Evolutionary conservation across 352 stramenopile genomes (phyloP).

Genomic region (Phytopythium helicoides): DNA sequence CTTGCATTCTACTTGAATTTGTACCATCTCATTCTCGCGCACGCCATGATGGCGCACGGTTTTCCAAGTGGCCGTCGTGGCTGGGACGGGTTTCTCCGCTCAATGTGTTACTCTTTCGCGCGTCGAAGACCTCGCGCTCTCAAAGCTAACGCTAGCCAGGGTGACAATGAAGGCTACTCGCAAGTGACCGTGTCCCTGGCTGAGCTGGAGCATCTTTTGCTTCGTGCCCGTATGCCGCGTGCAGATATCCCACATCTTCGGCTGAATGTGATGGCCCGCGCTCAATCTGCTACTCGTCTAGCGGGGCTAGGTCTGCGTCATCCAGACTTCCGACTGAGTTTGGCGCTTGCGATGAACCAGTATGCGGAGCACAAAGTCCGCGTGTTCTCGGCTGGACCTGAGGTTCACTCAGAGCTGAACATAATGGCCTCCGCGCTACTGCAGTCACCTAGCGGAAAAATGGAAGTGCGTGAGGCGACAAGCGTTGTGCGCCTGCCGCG

Average conservation of each 20-base stretch:
- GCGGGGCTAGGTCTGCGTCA: conserved; percentile 41
- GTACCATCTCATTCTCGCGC: conserved; percentile 70
- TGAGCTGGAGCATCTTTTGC: conserved; percentile 74
- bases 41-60: conserved; percentile 71
- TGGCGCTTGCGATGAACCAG: conserved; percentile 69
- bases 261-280: conserved; percentile 12
- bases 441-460: conserved; percentile 22
- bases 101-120: conserved; percentile 63
- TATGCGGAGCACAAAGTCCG: conserved; percentile 25
- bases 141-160: not conserved
- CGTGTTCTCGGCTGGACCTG: conserved; percentile 7
- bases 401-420: conserved; percentile 80
- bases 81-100: conserved; percentile 55
- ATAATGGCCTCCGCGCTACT: conserved; percentile 31
- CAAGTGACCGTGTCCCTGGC: conserved; percentile 63
- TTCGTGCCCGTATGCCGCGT: conserved; percentile 51
- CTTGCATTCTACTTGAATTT: conserved; percentile 80
- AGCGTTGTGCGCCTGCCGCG: conserved; percentile 47
- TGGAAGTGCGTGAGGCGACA: conserved; percentile 24
- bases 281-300: conserved; percentile 6
- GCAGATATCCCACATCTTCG: conserved; percentile 47
- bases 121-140: conserved; percentile 3
- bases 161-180: conserved; percentile 5
- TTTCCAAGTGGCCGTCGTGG: conserved; percentile 55
- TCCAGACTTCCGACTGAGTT: conserved; percentile 75